Evolutionary conservation across 768 basidiomycete species (phyloP), one percentile per base, ranked within the genome.

Genomic region (Russula foetens): DNA sequence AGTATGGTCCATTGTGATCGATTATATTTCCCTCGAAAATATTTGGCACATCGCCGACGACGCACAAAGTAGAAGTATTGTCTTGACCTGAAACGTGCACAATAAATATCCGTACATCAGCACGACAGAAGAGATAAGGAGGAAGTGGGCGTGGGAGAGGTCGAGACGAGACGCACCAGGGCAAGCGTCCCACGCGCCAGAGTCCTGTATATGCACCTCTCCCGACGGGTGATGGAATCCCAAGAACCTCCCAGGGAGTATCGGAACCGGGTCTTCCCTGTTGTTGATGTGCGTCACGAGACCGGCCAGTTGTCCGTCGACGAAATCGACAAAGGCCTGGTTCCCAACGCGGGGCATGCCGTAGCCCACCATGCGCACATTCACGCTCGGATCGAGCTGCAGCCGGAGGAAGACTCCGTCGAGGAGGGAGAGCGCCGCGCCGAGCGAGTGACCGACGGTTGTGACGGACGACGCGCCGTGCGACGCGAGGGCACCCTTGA

Each of bases 171-270:
- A 51, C 60, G 3, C 19, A 77, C 83, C 81, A 6, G 83, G 77
- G 63, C 86, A 88, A 7, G 71, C 59, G 23, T 76, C 69, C 85
- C 85, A 88, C 19, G 71, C 69, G 0, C 73, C 75, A 3, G 73
- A 74, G 31, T 72, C 73, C 44, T 79, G 75, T 63, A 76, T 74
- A 59, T 76, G 75, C 6, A 72, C 62, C 66, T 76, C 75, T 2
- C 72, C 74, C 12, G 68, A 68, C 4, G 78, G 75, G 45, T 83
- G 82, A 55, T 70, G 72, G 66, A 71, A 84, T 3, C 78, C 80
- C 15, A 81, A 69, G 63, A 72, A 71, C 38, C 58, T 68, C 8
- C 75, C 75, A 17, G 69, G 65, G 7, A 68, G 54, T 54, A 67
- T 75, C 2, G 78, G 78, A 19, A 79, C 63, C 0, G 71, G 69